A percentile compares a stretch with the other conserved stretches of the same genome.
phyloP scores from a whole-genome alignment of 2,329 filamentous ascomycete genomes.

The Colletotrichum sp. region DNA sequence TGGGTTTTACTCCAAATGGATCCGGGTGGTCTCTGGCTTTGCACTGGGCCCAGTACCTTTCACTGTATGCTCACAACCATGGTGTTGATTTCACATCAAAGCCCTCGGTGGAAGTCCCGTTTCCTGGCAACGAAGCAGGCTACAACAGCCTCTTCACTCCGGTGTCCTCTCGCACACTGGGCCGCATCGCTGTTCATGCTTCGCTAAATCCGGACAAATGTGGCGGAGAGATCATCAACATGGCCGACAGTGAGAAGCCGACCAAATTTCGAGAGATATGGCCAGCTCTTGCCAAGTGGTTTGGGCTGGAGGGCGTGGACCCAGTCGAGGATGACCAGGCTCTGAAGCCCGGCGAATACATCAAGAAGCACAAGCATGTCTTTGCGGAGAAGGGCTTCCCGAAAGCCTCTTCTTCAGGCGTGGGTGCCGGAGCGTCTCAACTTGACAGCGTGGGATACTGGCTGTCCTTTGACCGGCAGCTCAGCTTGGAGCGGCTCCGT shows the following conservation, averaged over 20 bases:
- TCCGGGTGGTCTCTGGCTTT: conserved; percentile 39
- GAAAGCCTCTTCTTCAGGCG: conserved; percentile 33
- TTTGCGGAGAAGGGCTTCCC: conserved; percentile 29
- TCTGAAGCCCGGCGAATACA: conserved; percentile 32
- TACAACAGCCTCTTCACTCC: conserved; percentile 33
- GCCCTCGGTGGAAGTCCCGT: conserved; percentile 20
- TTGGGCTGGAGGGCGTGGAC: conserved; percentile 31
- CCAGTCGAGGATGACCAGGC: conserved; percentile 9
- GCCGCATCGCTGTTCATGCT: conserved; percentile 32
- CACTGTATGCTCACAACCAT: conserved; percentile 36
- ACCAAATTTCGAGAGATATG: conserved; percentile 32
- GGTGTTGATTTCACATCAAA: neutral
- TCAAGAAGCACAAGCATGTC: conserved; percentile 29
- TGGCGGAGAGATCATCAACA: conserved; percentile 35
- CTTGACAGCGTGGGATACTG: conserved; percentile 49
- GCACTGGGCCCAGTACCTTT: conserved; percentile 45
- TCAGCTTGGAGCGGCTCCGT: conserved; percentile 45
- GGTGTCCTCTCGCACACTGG: conserved; percentile 33
- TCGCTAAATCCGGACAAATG: conserved; percentile 30
- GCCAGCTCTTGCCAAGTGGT: conserved; percentile 34
- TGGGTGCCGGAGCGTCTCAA: conserved; percentile 40
- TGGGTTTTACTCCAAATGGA: conserved; percentile 44
- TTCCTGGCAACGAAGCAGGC: conserved; percentile 31
- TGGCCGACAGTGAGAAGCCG: conserved; percentile 31
- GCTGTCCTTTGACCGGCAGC: conserved; percentile 52